phyloP scores from a whole-genome alignment of 2,329 filamentous ascomycete genomes.

The Pestalotiopsis sp. region DNA sequence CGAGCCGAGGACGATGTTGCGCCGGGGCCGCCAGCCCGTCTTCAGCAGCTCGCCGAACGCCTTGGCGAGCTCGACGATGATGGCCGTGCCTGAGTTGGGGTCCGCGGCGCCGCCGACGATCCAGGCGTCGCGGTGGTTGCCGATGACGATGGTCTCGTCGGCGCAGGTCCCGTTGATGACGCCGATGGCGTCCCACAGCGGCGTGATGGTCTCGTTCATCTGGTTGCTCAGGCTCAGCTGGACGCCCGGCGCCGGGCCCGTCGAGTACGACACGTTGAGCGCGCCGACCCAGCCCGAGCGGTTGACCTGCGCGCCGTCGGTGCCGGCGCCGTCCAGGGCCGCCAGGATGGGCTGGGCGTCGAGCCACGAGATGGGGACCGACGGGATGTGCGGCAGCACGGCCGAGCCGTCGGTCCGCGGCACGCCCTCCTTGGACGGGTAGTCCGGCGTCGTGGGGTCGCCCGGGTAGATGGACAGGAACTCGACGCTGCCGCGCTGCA shows the following conservation, averaged over 20 bases:
- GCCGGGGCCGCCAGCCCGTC: conserved; percentile 77
- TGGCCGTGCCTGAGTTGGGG: conserved; percentile 79
- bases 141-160: conserved; percentile 77
- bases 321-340: conserved; percentile 76
- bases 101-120: conserved; percentile 84
- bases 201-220: conserved; percentile 70
- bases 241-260: conserved; percentile 53
- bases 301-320: conserved; percentile 68
- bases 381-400: conserved; percentile 75
- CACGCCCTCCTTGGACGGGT: conserved; percentile 74
- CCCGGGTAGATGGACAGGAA: conserved; percentile 65
- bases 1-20: conserved; percentile 76
- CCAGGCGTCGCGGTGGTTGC: conserved; percentile 85
- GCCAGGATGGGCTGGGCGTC: conserved; percentile 79
- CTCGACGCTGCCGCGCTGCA: conserved; percentile 77
- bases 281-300: conserved; percentile 59
- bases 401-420: conserved; percentile 64
- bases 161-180: conserved; percentile 76
- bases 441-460: conserved; percentile 81
- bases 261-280: conserved; percentile 44
- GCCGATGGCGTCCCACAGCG: conserved; percentile 79
- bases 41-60: conserved; percentile 71
- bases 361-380: conserved; percentile 77
- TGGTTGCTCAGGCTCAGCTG: conserved; percentile 68
- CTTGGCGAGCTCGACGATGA: conserved; percentile 74